A percentile compares a stretch with the other conserved stretches of the same genome.
These are phyloP conservation scores for Plasmodium falciparum DNA, from an alignment of 169 alveolate genomes.

Conservation along the genomic window DNA sequence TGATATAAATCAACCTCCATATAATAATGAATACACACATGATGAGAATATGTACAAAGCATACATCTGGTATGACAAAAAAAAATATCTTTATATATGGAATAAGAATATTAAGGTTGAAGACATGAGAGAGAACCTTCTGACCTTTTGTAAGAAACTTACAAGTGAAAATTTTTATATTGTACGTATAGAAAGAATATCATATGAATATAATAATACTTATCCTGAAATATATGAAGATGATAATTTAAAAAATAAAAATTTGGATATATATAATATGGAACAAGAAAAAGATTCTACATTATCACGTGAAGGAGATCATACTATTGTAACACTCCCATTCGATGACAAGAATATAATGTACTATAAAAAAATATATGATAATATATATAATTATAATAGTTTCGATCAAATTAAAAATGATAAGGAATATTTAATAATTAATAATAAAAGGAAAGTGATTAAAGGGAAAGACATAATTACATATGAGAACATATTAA, in stretches of 20 bases:
- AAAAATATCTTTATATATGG: constrained; percentile 5
- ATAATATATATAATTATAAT: not conserved
- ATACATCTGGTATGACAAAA: not conserved
- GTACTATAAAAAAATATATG: not conserved
- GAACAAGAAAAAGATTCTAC: constrained; percentile 7
- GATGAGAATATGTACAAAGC: not conserved
- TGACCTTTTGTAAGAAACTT: constrained; percentile 36
- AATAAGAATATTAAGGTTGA: not conserved
- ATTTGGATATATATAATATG: not conserved
- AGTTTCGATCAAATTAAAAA: not conserved
- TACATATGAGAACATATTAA: no score
- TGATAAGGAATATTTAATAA: not conserved
- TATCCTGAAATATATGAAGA: not conserved
- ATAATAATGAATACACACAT: not conserved
- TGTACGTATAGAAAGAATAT: constrained; percentile 15
- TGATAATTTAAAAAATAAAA: not conserved
- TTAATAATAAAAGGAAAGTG: not conserved
- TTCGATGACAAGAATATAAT: not conserved
- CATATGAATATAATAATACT: constrained; percentile 7
- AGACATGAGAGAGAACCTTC: constrained; percentile 18
- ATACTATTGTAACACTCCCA: not conserved
- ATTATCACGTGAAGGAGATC: not conserved
- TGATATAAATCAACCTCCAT: no score
- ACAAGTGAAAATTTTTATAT: constrained; percentile 25
- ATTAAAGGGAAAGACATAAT: not conserved